These are phyloP conservation scores for Boechera stricta DNA, from an alignment of 345 rosid species.

Conservation along the genomic window DNA sequence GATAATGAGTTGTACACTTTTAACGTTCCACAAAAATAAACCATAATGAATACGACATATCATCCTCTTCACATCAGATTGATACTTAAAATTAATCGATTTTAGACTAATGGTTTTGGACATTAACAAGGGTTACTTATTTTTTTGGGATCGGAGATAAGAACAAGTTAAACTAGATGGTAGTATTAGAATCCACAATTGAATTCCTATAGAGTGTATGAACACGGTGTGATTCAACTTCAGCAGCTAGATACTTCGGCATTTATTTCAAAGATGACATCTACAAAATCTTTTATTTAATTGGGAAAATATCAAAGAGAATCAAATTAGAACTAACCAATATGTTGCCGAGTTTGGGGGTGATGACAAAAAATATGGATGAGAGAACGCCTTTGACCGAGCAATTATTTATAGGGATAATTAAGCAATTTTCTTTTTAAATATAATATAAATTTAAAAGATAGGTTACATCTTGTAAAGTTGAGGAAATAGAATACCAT, in stretches of 20 bases:
- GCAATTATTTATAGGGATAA: slow-evolving; percentile 16
- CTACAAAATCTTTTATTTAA: slow-evolving; percentile 30
- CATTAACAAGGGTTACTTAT: not conserved
- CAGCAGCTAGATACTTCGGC: slow-evolving; percentile 10
- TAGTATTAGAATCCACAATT: not conserved
- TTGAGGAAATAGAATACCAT: not conserved
- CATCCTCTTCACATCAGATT: not conserved
- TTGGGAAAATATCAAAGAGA: slow-evolving; percentile 39
- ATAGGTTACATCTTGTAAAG: not conserved
- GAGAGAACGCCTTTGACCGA: slow-evolving; percentile 24
- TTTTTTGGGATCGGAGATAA: not conserved
- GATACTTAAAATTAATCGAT: not conserved
- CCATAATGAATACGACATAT: slow-evolving; percentile 9
- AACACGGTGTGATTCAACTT: slow-evolving; percentile 28
- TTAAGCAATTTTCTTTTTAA: not conserved
- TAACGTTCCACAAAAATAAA: slow-evolving; percentile 4
- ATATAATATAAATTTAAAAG: no score
- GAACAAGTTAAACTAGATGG: not conserved
- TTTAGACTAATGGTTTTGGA: not conserved
- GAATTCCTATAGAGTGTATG: slow-evolving; percentile 15
- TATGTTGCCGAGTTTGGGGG: slow-evolving; percentile 31
- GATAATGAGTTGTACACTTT: not conserved
- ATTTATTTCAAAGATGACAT: slow-evolving; percentile 39
- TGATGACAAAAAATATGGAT: slow-evolving; percentile 40
- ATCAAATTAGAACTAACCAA: slow-evolving; percentile 33